Evolutionary conservation across 1,139 yeast genomes (phyloP), one percentile per base, ranked within the genome.

Genomic region (Geotrichum fermentans): DNA sequence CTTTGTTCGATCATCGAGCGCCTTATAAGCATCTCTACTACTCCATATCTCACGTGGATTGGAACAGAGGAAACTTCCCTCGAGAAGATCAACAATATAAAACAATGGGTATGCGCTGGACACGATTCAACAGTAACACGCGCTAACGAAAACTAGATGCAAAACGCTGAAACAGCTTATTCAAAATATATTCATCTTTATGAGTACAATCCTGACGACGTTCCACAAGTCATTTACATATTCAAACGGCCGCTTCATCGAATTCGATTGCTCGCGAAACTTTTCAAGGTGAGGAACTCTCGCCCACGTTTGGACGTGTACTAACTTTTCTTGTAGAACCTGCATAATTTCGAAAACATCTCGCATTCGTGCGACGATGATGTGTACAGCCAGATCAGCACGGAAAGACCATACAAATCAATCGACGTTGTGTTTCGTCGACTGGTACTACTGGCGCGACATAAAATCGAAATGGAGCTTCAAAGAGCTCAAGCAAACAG

Each of bases 231-330:
- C 50, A 57, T 66, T 14, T 61, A 61, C 33, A 56, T 72, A 22
- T 65, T 67, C 47, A 67, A 72, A 51, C 63, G 70, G 16, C 79
- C 79, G 3, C 53, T 74, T 32, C 61, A 68, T 13, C 65, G 75
- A 49, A 56, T 74, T 14, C 57, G 67, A 11, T 64, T 67, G 36
- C 51, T 72, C 24, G 57, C 63, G 21, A 67, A 65, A 46, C 57
- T 64, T 28, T 53, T 63, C 47, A 50, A 53, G 17, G 58, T 55
- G 42, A 32, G 50, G 29, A 20, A 4, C 56, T 33, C 56, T 62
- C 8, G 52, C 56, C 56, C 43, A 60, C 62, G n/a, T n/a, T n/a
- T n/a, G n/a, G n/a, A n/a, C n/a, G n/a, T n/a, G n/a, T 17, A 34
- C 29, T 37, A 17, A 17, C 61, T 35, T 45, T 60, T n/a, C n/a